Conservation (phyloP, 1,284 basidiomycete species). For the Papiliotrema fonsecae region DNA sequence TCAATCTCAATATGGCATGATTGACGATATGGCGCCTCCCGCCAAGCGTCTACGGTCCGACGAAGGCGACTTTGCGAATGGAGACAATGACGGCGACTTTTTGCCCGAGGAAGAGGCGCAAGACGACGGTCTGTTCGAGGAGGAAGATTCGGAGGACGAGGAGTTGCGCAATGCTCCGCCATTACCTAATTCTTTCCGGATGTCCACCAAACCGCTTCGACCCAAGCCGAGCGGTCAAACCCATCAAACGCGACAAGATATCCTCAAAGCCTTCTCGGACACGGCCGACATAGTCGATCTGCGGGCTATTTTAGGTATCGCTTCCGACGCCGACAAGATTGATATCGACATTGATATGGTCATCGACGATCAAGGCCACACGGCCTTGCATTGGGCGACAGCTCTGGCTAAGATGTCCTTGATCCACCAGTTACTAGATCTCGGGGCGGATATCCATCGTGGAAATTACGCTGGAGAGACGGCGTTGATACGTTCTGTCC, state of each 20-base stretch:
- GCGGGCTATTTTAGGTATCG: constrained; percentile 22
- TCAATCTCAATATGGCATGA: constrained; percentile 10
- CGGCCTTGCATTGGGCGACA: constrained; percentile 87
- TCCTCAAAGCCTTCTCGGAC: constrained; percentile 33
- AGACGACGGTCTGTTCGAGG: constrained; percentile 11
- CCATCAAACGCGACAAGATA: constrained; percentile 42
- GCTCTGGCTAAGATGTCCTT: constrained; percentile 70
- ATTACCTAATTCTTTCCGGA: constrained; percentile 53
- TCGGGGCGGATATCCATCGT: constrained; percentile 77
- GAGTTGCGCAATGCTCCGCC: constrained; percentile 24
- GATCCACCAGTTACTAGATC: constrained; percentile 62
- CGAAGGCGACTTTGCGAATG: background rate
- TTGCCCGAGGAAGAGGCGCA: constrained; percentile 11
- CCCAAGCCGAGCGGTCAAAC: constrained; percentile 55
- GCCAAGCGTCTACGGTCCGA: constrained; percentile 18
- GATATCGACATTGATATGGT: constrained; percentile 68
- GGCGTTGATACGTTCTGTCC: constrained; percentile 83
- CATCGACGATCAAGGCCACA: constrained; percentile 92
- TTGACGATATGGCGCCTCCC: constrained; percentile 23
- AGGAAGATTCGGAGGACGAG: constrained; percentile 33
- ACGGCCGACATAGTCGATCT: constrained; percentile 22
- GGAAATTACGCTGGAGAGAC: constrained; percentile 95
- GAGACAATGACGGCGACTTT: constrained; percentile 11
- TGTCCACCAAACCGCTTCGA: constrained; percentile 63
- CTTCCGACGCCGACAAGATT: constrained; percentile 9